Evolutionary conservation across 1,284 basidiomycete species (phyloP).

Genomic region (Bondarzewia mesenterica): DNA sequence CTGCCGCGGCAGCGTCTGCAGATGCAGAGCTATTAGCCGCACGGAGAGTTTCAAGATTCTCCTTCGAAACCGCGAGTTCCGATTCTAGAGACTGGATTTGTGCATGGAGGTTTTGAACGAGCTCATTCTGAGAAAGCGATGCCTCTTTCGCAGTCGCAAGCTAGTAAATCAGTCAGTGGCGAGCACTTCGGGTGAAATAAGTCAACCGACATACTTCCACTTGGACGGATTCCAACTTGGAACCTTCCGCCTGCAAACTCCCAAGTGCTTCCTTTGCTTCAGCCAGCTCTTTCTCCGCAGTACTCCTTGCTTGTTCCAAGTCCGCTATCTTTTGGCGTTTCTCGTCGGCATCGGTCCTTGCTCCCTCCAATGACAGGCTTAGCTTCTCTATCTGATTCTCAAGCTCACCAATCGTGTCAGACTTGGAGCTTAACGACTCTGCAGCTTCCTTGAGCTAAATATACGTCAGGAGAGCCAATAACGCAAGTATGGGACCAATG

Average conservation of each 20-base stretch:
- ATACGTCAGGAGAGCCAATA: constrained; percentile 10
- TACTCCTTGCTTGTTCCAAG: constrained; percentile 39
- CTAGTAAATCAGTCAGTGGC: constrained; percentile 25
- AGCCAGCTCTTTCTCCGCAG: constrained; percentile 40
- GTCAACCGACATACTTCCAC: constrained; percentile 37
- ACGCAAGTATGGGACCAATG: constrained; percentile 3
- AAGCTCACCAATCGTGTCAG: constrained; percentile 36
- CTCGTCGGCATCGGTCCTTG: constrained; percentile 36
- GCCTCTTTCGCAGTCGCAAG: constrained; percentile 39
- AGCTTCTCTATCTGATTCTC: constrained; percentile 43
- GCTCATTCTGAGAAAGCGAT: constrained; percentile 31
- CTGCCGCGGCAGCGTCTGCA: constrained; percentile 37
- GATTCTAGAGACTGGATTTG: constrained; percentile 43
- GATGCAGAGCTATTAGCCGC: constrained; percentile 35
- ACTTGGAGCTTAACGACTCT: constrained; percentile 44
- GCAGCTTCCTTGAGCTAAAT: constrained; percentile 50
- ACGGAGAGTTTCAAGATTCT: constrained; percentile 44
- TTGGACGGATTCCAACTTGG: constrained; percentile 32
- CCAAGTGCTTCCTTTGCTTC: constrained; percentile 34
- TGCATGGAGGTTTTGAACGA: constrained; percentile 39
- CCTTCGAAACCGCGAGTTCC: constrained; percentile 42
- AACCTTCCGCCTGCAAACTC: constrained; percentile 31
- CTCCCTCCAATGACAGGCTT: constrained; percentile 42
- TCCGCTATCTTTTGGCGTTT: constrained; percentile 36
- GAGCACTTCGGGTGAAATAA: not conserved